Conservation (phyloP, 768 basidiomycete genomes). For the Pisolithus marmoratus region DNA sequence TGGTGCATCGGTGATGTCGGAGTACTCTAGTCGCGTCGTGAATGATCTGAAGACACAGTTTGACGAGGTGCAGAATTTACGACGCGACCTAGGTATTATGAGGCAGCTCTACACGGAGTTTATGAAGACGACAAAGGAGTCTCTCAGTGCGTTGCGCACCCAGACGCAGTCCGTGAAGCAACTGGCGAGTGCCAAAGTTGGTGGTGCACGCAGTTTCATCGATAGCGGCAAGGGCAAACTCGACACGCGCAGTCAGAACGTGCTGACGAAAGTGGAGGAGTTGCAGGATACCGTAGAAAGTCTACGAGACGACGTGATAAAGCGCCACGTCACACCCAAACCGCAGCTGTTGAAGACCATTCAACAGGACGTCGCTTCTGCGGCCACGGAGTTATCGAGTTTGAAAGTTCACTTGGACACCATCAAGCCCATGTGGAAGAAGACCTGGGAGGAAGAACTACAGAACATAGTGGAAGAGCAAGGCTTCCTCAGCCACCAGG, state of each 20-base stretch:
- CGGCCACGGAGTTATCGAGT: conserved; percentile 65
- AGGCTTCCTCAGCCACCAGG: conserved; percentile 87
- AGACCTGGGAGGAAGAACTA: conserved; percentile 96
- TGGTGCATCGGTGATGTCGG: conserved; percentile 66
- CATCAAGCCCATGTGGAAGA: conserved; percentile 95
- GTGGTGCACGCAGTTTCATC: conserved; percentile 82
- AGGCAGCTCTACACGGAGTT: conserved; percentile 94
- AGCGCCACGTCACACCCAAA: conserved; percentile 82
- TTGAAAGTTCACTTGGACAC: conserved; percentile 82
- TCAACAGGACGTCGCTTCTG: conserved; percentile 62
- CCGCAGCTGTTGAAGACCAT: conserved; percentile 63
- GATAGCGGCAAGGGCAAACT: conserved; percentile 89
- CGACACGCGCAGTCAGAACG: conserved; percentile 84
- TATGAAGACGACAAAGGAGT: conserved; percentile 85
- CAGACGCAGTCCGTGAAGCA: conserved; percentile 89
- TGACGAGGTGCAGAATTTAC: conserved; percentile 90
- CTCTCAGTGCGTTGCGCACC: conserved; percentile 66
- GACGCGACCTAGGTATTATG: conserved; percentile 90
- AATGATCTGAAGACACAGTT: conserved; percentile 86
- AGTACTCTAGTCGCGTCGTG: conserved; percentile 69
- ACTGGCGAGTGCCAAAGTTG: conserved; percentile 74
- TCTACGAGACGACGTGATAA: conserved; percentile 87
- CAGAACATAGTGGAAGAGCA: conserved; percentile 97
- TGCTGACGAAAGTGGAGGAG: conserved; percentile 89
- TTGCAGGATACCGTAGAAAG: conserved; percentile 86